Conservation (phyloP, 1,284 basidiomycete genomes). For the Xanthoconium separans region DNA sequence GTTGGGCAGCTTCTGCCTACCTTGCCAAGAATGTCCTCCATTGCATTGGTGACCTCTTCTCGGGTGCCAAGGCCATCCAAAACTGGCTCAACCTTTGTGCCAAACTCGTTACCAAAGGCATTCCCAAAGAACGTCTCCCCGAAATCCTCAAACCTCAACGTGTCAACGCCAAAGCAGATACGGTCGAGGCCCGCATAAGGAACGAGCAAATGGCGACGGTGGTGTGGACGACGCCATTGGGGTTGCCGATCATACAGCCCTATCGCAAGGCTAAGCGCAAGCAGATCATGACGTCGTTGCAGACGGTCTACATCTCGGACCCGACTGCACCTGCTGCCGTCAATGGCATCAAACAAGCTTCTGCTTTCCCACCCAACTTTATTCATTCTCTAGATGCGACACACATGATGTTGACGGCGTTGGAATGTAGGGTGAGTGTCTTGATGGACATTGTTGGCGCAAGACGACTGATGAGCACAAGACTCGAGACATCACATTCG, state of each 20-base stretch:
- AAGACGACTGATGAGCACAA: conserved; percentile 28
- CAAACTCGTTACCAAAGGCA: conserved; percentile 84
- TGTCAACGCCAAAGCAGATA: conserved; percentile 9
- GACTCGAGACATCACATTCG: conserved; percentile 79
- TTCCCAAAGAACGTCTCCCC: conserved; percentile 74
- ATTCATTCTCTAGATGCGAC: conserved; percentile 98
- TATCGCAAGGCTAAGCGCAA: conserved; percentile 86
- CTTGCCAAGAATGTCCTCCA: conserved; percentile 77
- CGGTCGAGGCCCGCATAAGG: conserved; percentile 45
- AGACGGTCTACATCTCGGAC: conserved; percentile 93
- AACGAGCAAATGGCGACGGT: conserved; percentile 96
- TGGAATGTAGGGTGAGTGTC: conserved; percentile 74
- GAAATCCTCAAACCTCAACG: conserved; percentile 40
- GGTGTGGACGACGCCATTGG: conserved; percentile 95
- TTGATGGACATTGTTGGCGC: neutral
- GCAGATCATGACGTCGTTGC: conserved; percentile 84
- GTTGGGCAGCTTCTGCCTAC: conserved; percentile 80
- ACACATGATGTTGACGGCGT: conserved; percentile 98
- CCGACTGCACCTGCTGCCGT: conserved; percentile 82
- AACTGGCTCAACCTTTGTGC: conserved; percentile 87
- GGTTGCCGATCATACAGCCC: conserved; percentile 94
- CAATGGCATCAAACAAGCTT: conserved; percentile 85
- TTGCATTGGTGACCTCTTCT: conserved; percentile 92
- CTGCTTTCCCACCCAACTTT: conserved; percentile 99
- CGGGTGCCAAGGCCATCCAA: conserved; percentile 89